Percentiles rank a stretch among this genome's conserved stretches.
These are phyloP conservation scores for Pyricularia grisea DNA, from an alignment of 2,329 filamentous ascomycete genomes.

Conservation along the genomic window DNA sequence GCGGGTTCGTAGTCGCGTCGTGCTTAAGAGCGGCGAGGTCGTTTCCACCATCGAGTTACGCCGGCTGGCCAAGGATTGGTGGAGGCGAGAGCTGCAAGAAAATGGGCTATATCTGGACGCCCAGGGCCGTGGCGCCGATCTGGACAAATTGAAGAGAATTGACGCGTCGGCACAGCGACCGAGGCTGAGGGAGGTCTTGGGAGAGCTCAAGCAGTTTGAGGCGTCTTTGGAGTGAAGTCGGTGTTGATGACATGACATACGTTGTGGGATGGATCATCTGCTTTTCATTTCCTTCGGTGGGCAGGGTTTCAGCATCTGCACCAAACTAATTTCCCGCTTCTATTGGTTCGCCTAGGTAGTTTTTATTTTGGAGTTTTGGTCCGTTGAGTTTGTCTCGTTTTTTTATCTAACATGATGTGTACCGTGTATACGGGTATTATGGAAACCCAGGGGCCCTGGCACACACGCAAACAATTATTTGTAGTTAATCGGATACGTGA, in stretches of 20 bases:
- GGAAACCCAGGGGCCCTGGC: background rate
- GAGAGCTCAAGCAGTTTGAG: constrained; percentile 2
- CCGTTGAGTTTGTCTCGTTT: background rate
- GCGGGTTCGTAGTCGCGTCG: constrained; percentile 3
- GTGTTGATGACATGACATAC: background rate
- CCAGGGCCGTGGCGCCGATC: constrained; percentile 3
- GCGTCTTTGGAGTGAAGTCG: background rate
- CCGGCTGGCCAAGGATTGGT: constrained; percentile 1
- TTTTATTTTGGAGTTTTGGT: background rate
- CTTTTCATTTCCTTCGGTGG: background rate
- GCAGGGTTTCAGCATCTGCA: background rate
- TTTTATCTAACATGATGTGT: background rate
- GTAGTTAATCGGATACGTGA: background rate
- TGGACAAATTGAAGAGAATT: constrained; percentile 3
- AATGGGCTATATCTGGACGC: constrained; percentile 4
- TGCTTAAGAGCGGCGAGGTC: constrained; percentile 5
- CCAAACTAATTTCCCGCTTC: background rate
- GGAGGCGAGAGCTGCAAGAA: constrained; percentile 2
- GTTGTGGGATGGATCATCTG: background rate
- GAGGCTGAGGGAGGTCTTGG: background rate
- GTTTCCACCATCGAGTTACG: constrained; percentile 1
- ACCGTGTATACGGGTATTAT: background rate
- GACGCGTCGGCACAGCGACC: constrained; percentile 4
- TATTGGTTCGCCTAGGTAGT: background rate
- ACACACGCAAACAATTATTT: background rate